Percentiles rank a stretch among this genome's conserved stretches.
Conservation (phyloP, 2,329 filamentous ascomycete genomes). For the Aspergillus nomiae region DNA sequence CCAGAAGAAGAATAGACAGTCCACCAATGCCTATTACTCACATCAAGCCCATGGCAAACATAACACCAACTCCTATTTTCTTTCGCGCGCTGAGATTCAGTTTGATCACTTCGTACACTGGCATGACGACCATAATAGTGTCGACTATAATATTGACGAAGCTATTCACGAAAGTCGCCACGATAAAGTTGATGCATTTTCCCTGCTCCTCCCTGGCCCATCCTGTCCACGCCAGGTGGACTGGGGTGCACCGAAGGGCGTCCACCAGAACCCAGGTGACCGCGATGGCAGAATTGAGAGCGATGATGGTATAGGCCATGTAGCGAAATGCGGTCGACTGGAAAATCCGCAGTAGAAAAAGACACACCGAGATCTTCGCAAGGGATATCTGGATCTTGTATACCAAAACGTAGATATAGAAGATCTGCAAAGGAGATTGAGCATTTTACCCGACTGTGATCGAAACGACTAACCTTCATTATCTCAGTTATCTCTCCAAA, state of each 20-base stretch:
- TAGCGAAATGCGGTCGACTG: constrained; percentile 19
- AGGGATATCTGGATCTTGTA: constrained; percentile 27
- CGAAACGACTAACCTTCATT: constrained; percentile 16
- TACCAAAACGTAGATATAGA: constrained; percentile 20
- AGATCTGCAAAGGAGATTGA: constrained; percentile 9
- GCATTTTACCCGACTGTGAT: neutral
- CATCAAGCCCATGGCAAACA: constrained; percentile 24
- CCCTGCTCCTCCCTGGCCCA: constrained; percentile 20
- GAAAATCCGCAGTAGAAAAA: constrained; percentile 28
- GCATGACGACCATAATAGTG: constrained; percentile 23
- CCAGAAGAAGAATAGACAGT: neutral
- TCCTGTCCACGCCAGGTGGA: constrained; percentile 23
- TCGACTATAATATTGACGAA: constrained; percentile 26
- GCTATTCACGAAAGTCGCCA: constrained; percentile 18
- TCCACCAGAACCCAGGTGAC: constrained; percentile 23
- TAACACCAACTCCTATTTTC: constrained; percentile 20
- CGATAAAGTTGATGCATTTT: constrained; percentile 23
- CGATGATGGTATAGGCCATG: constrained; percentile 21
- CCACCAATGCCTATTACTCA: neutral
- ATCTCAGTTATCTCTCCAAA: constrained; percentile 21
- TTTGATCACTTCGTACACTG: constrained; percentile 24
- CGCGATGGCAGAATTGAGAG: constrained; percentile 21
- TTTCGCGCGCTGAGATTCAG: constrained; percentile 19
- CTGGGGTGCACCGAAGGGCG: constrained; percentile 21
- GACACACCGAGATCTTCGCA: constrained; percentile 27